Percentiles rank a stretch among this genome's conserved stretches.
Evolutionary conservation across 139 green algal species (phyloP).

Genomic region (Chlorella ohadii): DNA sequence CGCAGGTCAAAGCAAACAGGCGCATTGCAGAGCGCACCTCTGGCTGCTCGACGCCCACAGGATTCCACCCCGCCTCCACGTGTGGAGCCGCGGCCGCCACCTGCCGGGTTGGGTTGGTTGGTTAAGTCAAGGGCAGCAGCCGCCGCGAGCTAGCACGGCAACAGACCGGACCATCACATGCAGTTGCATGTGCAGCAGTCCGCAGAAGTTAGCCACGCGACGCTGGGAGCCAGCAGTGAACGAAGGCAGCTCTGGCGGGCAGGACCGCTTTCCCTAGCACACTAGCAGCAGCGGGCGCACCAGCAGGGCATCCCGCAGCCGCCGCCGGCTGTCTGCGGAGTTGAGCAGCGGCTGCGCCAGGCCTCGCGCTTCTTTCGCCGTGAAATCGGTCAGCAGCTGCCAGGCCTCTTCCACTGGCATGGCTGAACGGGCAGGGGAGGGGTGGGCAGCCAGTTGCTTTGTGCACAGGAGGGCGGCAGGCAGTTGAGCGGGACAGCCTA

Average conservation of each 20-base stretch:
- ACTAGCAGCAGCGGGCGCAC: not conserved
- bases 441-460: too few species aligned
- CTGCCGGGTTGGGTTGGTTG: too few species aligned
- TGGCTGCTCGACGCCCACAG: not conserved
- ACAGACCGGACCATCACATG: too few species aligned
- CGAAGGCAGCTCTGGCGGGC: too few species aligned
- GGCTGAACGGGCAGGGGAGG: not conserved
- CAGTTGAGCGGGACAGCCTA: too few species aligned
- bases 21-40: not conserved
- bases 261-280: not conserved
- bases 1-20: too few species aligned
- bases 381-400: conserved; percentile 30
- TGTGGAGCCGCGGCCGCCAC: conserved; percentile 6
- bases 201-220: too few species aligned
- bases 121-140: too few species aligned
- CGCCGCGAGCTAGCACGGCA: too few species aligned
- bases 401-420: conserved; percentile 27
- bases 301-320: conserved; percentile 22
- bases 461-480: too few species aligned
- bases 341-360: conserved; percentile 36
- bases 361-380: conserved; percentile 3
- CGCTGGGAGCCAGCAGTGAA: too few species aligned
- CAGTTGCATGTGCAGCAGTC: too few species aligned
- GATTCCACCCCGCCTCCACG: conserved; percentile 34
- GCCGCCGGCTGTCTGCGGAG: not conserved